Percentiles rank a stretch among this genome's conserved stretches.
Conservation (phyloP, 2,329 filamentous ascomycete genomes). For the Xylogone sp. region DNA sequence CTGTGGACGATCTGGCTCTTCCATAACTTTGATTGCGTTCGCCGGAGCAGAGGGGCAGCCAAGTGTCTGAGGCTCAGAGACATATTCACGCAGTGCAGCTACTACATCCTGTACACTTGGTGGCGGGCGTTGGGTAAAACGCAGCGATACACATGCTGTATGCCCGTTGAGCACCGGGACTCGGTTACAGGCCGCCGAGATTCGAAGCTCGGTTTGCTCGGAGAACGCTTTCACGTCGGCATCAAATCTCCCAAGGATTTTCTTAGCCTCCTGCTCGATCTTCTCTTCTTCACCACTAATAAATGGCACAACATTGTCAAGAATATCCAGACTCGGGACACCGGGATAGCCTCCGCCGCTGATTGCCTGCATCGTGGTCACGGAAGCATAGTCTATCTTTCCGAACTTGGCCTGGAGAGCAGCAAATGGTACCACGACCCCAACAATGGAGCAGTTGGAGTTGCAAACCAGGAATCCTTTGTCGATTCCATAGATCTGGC, state of each 20-base stretch:
- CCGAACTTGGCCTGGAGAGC: conserved; percentile 84
- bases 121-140: conserved; percentile 69
- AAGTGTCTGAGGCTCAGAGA: conserved; percentile 72
- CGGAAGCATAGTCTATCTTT: conserved; percentile 65
- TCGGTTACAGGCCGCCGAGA: conserved; percentile 83
- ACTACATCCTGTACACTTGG: conserved; percentile 73
- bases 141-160: conserved; percentile 80
- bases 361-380: conserved; percentile 88
- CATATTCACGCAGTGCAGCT: conserved; percentile 72
- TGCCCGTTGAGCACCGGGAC: conserved; percentile 92
- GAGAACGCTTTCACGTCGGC: conserved; percentile 45
- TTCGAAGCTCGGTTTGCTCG: conserved; percentile 64
- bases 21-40: conserved; percentile 78
- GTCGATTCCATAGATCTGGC: conserved; percentile 62
- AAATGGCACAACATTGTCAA: conserved; percentile 88
- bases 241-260: conserved; percentile 69
- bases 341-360: conserved; percentile 70
- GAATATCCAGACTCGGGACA: conserved; percentile 84
- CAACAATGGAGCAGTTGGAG: conserved; percentile 93
- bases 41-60: conserved; percentile 80
- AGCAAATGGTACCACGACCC: conserved; percentile 86
- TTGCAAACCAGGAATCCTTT: conserved; percentile 93
- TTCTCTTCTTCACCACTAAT: conserved; percentile 85
- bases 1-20: conserved; percentile 83
- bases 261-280: conserved; percentile 85